Base-by-base conservation (phyloP, 2,329 filamentous ascomycete species). In the Clarireedia hainanense region DNA sequence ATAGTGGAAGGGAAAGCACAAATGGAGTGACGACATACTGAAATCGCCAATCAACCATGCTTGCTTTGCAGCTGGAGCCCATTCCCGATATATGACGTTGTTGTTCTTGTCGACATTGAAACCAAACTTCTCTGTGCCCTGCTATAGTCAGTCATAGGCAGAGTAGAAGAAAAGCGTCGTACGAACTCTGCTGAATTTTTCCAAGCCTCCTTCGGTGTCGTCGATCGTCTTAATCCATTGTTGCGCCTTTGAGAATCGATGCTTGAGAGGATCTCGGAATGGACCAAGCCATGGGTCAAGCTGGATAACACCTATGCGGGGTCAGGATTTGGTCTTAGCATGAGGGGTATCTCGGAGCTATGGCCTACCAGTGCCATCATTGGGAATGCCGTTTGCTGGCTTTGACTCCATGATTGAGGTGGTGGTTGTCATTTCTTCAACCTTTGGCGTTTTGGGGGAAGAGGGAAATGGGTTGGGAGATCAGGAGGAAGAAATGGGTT, bases 31-130 rank as follows among this genome's bases (percentile, higher is more conserved):
- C n/a, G 60, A 62, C 60, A 63, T 76, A 91, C 88, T 99, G 78
- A 97, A 99, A 65, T 97, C 94, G 59, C 94, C 94, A 64, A 95
- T 86, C 52, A 99, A 80, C 69, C 85, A 91, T 50, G 94, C 94
- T 67, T 88, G 79, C 42, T 83, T 77, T 53, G 91, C 92, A 75
- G 91, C 95, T 26, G 94, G 91, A 1, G 94, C 94, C 94, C 94
- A 99, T 79, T 99, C 94, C 64, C 90, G 82, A 73, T 99, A 99
- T 57, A 80, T 77, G 63, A 99, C 90, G 71, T 91, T 91, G 70
- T 89, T 89, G 66, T 95, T 84, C 53, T 82, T 76, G 68, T 86
- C 80, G 58, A 94, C 85, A 63, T 89, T 90, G 72, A 99, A 83
- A 55, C 94, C 94, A 68, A 88, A 96, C 60, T 80, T 85, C 68